Evolutionary conservation across 2,329 filamentous ascomycete genomes (phyloP).

Genomic region (Paracorniculantispora psalliotae): DNA sequence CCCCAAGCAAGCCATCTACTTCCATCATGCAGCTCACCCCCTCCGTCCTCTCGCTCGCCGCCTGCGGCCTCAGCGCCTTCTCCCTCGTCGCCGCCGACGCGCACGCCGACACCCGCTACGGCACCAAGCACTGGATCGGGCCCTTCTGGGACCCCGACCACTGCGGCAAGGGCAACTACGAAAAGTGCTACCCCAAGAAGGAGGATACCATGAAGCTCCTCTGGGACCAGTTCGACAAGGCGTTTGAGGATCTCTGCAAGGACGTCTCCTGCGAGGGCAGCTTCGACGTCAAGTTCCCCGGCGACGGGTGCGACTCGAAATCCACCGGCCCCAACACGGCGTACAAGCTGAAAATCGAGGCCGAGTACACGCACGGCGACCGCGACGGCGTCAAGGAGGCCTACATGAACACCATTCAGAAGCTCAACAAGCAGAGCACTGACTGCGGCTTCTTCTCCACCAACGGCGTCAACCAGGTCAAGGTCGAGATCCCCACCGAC

Average conservation of each 20-base stretch:
- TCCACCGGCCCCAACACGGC: conserved; percentile 7
- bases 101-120: conserved; percentile 12
- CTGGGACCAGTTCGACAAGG: conserved; percentile 14
- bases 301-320: conserved; percentile 10
- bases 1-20: not conserved
- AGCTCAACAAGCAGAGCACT: conserved; percentile 9
- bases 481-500: conserved; percentile 10
- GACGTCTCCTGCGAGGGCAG: conserved; percentile 11
- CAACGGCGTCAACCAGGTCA: conserved; percentile 9
- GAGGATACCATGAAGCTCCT: conserved; percentile 10
- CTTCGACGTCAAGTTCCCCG: conserved; percentile 12
- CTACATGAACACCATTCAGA: conserved; percentile 11
- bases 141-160: conserved; percentile 10
- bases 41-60: not conserved
- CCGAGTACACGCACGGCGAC: conserved; percentile 11
- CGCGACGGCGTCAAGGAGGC: conserved; percentile 13
- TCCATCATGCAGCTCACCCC: conserved; percentile 5
- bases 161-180: conserved; percentile 13
- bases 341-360: conserved; percentile 9
- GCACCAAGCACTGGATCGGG: conserved; percentile 13
- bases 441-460: conserved; percentile 8
- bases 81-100: conserved; percentile 5
- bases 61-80: not conserved
- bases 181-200: conserved; percentile 12
- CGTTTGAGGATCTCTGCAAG: conserved; percentile 12